Percentiles rank a stretch among this genome's conserved stretches.
Conservation (phyloP, 441 rosid genomes). For the Adansonia rubrostipa region DNA sequence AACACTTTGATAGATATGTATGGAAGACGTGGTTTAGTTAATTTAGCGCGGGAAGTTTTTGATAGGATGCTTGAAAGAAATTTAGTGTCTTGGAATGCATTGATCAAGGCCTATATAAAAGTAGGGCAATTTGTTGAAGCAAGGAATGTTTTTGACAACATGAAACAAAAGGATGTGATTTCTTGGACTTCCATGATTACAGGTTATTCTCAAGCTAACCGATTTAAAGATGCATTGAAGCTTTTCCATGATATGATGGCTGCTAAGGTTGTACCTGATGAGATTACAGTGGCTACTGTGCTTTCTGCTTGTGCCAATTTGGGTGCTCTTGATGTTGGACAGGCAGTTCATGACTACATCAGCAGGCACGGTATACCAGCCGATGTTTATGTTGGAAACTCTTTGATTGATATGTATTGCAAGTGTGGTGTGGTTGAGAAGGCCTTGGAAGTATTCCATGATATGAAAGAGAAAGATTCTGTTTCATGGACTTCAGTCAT, state of each 20-base stretch:
- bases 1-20: slow-evolving; percentile 60
- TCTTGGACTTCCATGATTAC: slow-evolving; percentile 64
- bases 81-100: slow-evolving; percentile 57
- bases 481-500: slow-evolving; percentile 54
- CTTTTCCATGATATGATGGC: slow-evolving; percentile 50
- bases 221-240: slow-evolving; percentile 45
- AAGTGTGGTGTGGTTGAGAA: slow-evolving; percentile 47
- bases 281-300: slow-evolving; percentile 45
- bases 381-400: slow-evolving; percentile 45
- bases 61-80: slow-evolving; percentile 52
- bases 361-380: slow-evolving; percentile 27
- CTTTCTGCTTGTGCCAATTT: slow-evolving; percentile 50
- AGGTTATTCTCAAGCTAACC: slow-evolving; percentile 45
- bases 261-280: slow-evolving; percentile 44
- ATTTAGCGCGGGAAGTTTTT: slow-evolving; percentile 47
- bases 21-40: slow-evolving; percentile 49
- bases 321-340: slow-evolving; percentile 45
- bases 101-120: slow-evolving; percentile 42
- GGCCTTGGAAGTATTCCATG: slow-evolving; percentile 43
- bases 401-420: slow-evolving; percentile 57
- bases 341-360: slow-evolving; percentile 41
- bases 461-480: slow-evolving; percentile 41
- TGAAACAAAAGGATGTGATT: slow-evolving; percentile 56
- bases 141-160: slow-evolving; percentile 44
- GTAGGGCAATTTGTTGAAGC: slow-evolving; percentile 42